Base-by-base conservation (phyloP, 2,329 filamentous ascomycete genomes). In the Aureobasidium leucospermi region DNA sequence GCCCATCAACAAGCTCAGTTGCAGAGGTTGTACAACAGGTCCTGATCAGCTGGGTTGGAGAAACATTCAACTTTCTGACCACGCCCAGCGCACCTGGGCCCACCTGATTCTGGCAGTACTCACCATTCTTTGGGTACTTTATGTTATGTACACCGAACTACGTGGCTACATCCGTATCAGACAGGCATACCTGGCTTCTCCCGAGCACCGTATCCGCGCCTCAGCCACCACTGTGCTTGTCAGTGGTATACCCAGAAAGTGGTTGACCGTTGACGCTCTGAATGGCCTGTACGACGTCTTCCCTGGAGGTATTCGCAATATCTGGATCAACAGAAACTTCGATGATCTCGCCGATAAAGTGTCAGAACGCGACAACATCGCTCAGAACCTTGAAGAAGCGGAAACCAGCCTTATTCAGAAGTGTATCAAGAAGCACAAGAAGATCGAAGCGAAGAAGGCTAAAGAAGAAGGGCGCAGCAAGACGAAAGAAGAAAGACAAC, bases 221-320 rank as follows among this genome's bases (percentile, higher is more conserved):
- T 97, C 93, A 15, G 93, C 94, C 1, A 99, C 93, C 6, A 99
- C 94, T 0, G 93, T 99, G 48, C 80, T 99, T 6, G 91, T 99
- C 56, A 94, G 87, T 64, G 88, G 87, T 10, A 96, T 99, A 55
- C 94, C 94, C 1, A 78, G 82, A 42, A 96, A 95, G 69, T 99
- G 94, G 94, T 83, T 96, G 7, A 90, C 83, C 2, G 83, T 90
- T 51, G 86, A 96, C 46, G 89, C 90, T 0, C 80, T 99, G 4
- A 82, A 85, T 60, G 88, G 87, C 0, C 79, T 99, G 0, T 99
- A 95, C 68, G 94, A 99, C 70, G 92, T 97, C 1, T 97, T 96
- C 66, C 94, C 94, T 0, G 94, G 94, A 19, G 94, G 94, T 32
- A 87, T 99, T 68, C 85, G 90, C 61, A 97, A 97, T 66, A 89